Evolutionary conservation across 176 grass and related monocot genomes (phyloP), one percentile per base, ranked within the genome.

Genomic region (Carex cristatella): DNA sequence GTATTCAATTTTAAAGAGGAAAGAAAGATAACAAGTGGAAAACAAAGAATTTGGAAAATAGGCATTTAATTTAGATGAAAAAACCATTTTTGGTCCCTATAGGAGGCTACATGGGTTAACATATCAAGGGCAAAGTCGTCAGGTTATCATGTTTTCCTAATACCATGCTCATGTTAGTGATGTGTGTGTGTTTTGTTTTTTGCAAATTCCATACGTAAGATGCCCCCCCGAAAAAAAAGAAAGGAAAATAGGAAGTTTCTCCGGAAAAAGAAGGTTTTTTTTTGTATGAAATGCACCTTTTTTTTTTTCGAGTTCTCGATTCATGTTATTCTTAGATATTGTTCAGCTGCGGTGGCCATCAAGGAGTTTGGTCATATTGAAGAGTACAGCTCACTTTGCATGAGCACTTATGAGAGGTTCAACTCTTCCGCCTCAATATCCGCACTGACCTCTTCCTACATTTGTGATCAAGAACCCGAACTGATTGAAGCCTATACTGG

Each of bases 381-480:
- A 85, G 93, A 93, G 86, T 95, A 92, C 80, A 88, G 79, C 82
- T 67, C 83, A 71, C 71, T 93, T 69, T 98, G 59, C 79, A 88
- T 98, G 75, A 92, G 85, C 60, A 93, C 93, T 78, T 95, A 92
- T 85, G 91, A 98, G 84, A 89, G 89, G 30, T 86, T 98, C 74
- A 89, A 87, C 83, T 95, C 95, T 78, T 89, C 95, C 13, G 61
- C 88, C 64, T 98, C 91, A 81, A 85, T 98, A 84, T 88, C 88
- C 55, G 77, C 89, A 83, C 91, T 98, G 48, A 92, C 85, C 90
- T 95, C 85, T 71, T 90, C 92, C 82, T 93, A 98, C 73, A 88
- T 88, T 66, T 95, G 93, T 91, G 95, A 98, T 82, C 91, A 94
- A 94, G 95, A 95, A 92, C 91, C 95, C 65, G 92, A 98, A 88